phyloP scores from a whole-genome alignment of 345 rosid species.

The Ricinus communis region DNA sequence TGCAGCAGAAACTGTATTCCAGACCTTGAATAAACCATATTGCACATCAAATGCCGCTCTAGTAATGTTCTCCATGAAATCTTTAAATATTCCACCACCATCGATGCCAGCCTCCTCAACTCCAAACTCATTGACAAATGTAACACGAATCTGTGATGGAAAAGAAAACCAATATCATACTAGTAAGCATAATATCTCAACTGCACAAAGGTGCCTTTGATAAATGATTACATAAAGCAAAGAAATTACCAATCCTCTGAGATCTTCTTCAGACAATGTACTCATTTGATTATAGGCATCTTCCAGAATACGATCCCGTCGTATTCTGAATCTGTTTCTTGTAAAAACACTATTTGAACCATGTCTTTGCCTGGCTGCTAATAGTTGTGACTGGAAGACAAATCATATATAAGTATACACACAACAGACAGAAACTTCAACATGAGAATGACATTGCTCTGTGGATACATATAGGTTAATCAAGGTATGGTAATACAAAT shows the following conservation, averaged over 20 bases:
- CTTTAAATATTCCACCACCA: slow-evolving; percentile 99
- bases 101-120: slow-evolving; percentile 99
- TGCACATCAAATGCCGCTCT: slow-evolving; percentile 98
- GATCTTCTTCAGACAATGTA: slow-evolving; percentile 91
- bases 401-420: neutral
- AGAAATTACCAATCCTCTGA: slow-evolving; percentile 71
- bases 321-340: slow-evolving; percentile 86
- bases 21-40: slow-evolving; percentile 96
- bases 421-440: neutral
- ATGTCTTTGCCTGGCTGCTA: slow-evolving; percentile 62
- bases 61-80: slow-evolving; percentile 97
- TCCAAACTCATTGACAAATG: slow-evolving; percentile 95
- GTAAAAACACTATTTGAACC: slow-evolving; percentile 74
- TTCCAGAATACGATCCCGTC: slow-evolving; percentile 91
- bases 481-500: neutral
- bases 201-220: neutral
- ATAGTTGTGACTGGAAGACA: slow-evolving; percentile 68
- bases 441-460: neutral
- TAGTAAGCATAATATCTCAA: slow-evolving; percentile 12
- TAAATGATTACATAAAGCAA: slow-evolving; percentile 10
- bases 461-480: neutral
- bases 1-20: slow-evolving; percentile 12
- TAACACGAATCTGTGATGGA: slow-evolving; percentile 78
- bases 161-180: slow-evolving; percentile 23
- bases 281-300: slow-evolving; percentile 99